phyloP scores from a whole-genome alignment of 2,329 filamentous ascomycete species.

The Stagonosporopsis rhizophila region DNA sequence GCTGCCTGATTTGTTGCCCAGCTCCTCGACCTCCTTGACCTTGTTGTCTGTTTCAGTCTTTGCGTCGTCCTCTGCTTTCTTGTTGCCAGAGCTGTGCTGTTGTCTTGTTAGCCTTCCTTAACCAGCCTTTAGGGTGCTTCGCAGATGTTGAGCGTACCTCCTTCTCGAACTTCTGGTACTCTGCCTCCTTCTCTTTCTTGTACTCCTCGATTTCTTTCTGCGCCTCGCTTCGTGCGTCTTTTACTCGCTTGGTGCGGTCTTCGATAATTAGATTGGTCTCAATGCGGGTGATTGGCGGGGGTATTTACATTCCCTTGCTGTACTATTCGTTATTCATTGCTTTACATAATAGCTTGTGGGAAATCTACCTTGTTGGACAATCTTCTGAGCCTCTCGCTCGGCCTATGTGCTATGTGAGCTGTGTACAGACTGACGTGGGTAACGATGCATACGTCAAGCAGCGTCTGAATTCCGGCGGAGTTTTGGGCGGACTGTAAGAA shows the following conservation, averaged over 20 bases:
- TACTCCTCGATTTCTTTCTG: constrained; percentile 98
- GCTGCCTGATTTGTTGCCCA: constrained; percentile 79
- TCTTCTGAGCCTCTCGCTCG: constrained; percentile 98
- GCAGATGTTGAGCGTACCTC: constrained; percentile 59
- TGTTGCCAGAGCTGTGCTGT: constrained; percentile 92
- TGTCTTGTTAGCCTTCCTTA: constrained; percentile 25
- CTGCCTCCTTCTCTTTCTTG: constrained; percentile 84
- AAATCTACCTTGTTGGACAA: constrained; percentile 87
- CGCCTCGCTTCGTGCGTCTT: constrained; percentile 93
- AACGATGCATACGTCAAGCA: constrained; percentile 82
- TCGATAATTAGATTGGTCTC: constrained; percentile 30
- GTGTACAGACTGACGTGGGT: constrained; percentile 30
- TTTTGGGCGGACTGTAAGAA: constrained; percentile 87
- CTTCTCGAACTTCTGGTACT: constrained; percentile 94
- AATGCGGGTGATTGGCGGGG: constrained; percentile 8
- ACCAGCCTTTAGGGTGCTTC: not conserved
- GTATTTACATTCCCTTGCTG: constrained; percentile 84
- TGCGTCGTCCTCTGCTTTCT: constrained; percentile 73
- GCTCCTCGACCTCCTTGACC: constrained; percentile 80
- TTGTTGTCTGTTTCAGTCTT: constrained; percentile 81
- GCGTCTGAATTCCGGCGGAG: constrained; percentile 96
- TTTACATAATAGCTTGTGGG: not conserved
- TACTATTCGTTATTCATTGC: constrained; percentile 23
- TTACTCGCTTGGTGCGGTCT: constrained; percentile 97
- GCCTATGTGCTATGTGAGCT: constrained; percentile 67